Evolutionary conservation across 805 yeast genomes (phyloP).

Genomic region (Torulaspora delbrueckii): DNA sequence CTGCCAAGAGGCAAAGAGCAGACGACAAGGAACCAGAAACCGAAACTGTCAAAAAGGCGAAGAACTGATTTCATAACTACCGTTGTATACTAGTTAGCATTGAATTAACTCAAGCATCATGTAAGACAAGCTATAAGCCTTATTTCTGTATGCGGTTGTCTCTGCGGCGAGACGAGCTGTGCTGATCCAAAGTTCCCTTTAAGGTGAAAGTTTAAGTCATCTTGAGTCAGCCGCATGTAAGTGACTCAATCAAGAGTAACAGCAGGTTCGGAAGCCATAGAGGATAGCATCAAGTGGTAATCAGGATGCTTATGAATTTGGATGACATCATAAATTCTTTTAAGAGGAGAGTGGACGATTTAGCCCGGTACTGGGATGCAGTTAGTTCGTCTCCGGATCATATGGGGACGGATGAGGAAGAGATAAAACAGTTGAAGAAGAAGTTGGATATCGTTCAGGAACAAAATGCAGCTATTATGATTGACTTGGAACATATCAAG

Average conservation of each 20-base stretch:
- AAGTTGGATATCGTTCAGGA: slow-evolving; percentile 19
- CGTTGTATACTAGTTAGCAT: slow-evolving; percentile 7
- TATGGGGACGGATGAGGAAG: slow-evolving; percentile 9
- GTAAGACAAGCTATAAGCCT: background rate
- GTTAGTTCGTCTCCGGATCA: slow-evolving; percentile 4
- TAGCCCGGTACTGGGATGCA: slow-evolving; percentile 18
- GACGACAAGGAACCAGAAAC: slow-evolving; percentile 13
- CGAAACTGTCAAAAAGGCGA: slow-evolving; percentile 21
- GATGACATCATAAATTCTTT: slow-evolving; percentile 11
- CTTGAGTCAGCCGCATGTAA: slow-evolving; percentile 4
- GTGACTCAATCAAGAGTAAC: slow-evolving; percentile 3
- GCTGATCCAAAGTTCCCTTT: background rate
- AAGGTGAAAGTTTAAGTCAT: slow-evolving; percentile 1
- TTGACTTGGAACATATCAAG: slow-evolving; percentile 18
- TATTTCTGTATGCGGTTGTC: background rate
- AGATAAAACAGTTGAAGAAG: slow-evolving; percentile 13
- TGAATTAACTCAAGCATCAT: slow-evolving; percentile 7
- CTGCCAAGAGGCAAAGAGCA: slow-evolving; percentile 35
- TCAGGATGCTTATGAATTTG: slow-evolving; percentile 11
- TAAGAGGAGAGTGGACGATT: slow-evolving; percentile 14
- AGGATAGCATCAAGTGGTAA: background rate
- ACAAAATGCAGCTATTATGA: slow-evolving; percentile 20
- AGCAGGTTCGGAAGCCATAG: background rate
- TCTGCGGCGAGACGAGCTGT: background rate
- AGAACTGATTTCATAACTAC: slow-evolving; percentile 12